Evolutionary conservation across 352 stramenopile genomes (phyloP), one percentile per base, ranked within the genome.

Genomic region (Lagenidium giganteum): DNA sequence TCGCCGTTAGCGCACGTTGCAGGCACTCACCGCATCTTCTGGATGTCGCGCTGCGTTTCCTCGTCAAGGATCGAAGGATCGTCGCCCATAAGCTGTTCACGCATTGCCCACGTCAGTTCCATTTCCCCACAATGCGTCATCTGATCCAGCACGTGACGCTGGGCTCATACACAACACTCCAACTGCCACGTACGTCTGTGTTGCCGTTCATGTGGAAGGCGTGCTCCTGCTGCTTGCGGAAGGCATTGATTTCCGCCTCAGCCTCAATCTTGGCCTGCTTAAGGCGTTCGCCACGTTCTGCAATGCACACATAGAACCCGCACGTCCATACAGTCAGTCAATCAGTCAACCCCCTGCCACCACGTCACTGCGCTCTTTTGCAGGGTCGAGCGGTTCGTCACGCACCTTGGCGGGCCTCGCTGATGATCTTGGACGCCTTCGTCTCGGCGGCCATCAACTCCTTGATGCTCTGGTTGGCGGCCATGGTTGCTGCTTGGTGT

Each of bases 391-490:
- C n/a, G n/a, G n/a, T n/a, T 41, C 13, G 16, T 34, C 11, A 34
- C 40, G 33, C 35, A 90, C 80, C 82, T 72, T 88, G 72, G 20
- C 81, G 74, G 20, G 83, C 81, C 54, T 95, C 83, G 49, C 73
- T 88, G 42, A 95, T 90, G 64, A 95, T 89, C 57, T 91, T 87
- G 48, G 79, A 92, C n/a, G 83, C 81, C 70, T 93, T 95, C 36
- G 72, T 88, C 72, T 95, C 83, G 45, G 83, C 83, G 37, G 81
- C 77, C 70, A 93, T 90, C 27, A 95, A 74, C 75, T 95, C 83
- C 64, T 95, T 89, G 51, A 91, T 93, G 57, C 81, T 90, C 57
- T 90, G 72, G 60, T 93, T 89, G 52, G 71, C 71, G 32, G 81
- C 75, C 81, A 93, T 93, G 2, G 16, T 59, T 40, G 28, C 41